Percentiles rank a stretch among this genome's conserved stretches.
Conservation (phyloP, 345 rosid species). For the Laguncularia racemosa region DNA sequence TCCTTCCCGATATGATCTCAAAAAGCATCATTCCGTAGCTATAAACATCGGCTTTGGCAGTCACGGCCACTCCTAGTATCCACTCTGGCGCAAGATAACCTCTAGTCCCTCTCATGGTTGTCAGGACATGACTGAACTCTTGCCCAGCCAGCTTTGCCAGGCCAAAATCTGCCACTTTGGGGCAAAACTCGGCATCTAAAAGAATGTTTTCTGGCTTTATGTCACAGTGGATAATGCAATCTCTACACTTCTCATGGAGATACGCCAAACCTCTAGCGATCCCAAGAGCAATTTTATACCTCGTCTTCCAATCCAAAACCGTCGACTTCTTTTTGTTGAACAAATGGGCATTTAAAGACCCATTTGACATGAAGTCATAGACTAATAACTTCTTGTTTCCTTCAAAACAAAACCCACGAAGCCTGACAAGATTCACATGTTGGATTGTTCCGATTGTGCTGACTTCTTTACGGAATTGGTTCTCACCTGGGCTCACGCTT, state of each 20-base stretch:
- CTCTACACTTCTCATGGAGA: constrained; percentile 78
- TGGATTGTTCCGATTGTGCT: constrained; percentile 73
- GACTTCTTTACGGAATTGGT: constrained; percentile 78
- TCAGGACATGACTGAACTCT: constrained; percentile 75
- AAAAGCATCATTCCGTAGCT: constrained; percentile 92
- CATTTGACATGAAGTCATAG: constrained; percentile 74
- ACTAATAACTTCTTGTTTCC: constrained; percentile 53
- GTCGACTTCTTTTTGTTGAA: constrained; percentile 23
- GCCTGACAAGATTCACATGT: constrained; percentile 72
- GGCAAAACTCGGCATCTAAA: constrained; percentile 49
- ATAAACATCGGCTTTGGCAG: constrained; percentile 80
- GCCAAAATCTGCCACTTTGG: constrained; percentile 87
- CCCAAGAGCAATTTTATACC: constrained; percentile 65
- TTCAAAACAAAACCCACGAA: constrained; percentile 80
- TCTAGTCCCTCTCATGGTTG: constrained; percentile 82
- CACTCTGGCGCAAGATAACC: constrained; percentile 92
- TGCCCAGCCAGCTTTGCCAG: constrained; percentile 77
- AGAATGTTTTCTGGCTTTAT: constrained; percentile 87
- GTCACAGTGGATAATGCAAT: constrained; percentile 85
- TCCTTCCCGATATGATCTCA: constrained; percentile 69
- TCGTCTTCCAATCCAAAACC: constrained; percentile 45
- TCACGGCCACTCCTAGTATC: constrained; percentile 77
- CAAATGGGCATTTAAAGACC: constrained; percentile 61
- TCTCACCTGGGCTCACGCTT: constrained; percentile 72
- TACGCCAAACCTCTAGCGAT: constrained; percentile 74